Evolutionary conservation across 768 basidiomycete genomes (phyloP), one percentile per base, ranked within the genome.

Genomic region (Termitomyces sp.): DNA sequence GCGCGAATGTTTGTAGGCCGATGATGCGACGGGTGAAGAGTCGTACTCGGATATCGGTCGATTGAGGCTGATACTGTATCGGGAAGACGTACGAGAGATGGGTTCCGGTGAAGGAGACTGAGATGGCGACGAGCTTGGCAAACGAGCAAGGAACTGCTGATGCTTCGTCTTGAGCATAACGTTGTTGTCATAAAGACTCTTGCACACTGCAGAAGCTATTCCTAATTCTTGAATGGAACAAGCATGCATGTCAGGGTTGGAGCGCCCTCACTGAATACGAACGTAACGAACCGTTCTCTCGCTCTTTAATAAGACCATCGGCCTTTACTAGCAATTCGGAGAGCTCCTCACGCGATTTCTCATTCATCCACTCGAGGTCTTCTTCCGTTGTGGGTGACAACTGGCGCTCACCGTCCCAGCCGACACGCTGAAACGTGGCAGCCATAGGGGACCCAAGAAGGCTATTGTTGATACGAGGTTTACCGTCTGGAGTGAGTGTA

Each of bases 291-390:
- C 92, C 90, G 61, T 80, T 81, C 72, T 90, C 90, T 39, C 91
- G 78, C 58, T 85, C 83, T 67, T 84, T 87, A 62, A 94, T 92
- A 49, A 92, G 75, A 58, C 75, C 83, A 61, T 88, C 87, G 0
- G 90, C 92, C 67, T 86, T 85, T 46, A 83, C 72, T 36, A 94
- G 78, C 44, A 93, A 75, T 44, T 80, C 79, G 4, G 84, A 77
- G 46, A 94, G 77, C 64, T 91, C 88, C 64, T 87, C 89, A 39
- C 83, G 78, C n/a, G 88, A 88, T 65, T 75, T 81, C 61, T 86
- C 86, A 58, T 79, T 75, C 63, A 79, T 71, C 86, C 85, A 84
- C 24, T 78, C 76, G 13, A 61, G 56, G 39, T 64, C 63, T 29
- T 56, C 63, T 18, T 68, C 67, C 6, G 41, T 56, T 6, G 65